Evolutionary conservation across 345 rosid species (phyloP).

Genomic region (Limnanthes douglasii): DNA sequence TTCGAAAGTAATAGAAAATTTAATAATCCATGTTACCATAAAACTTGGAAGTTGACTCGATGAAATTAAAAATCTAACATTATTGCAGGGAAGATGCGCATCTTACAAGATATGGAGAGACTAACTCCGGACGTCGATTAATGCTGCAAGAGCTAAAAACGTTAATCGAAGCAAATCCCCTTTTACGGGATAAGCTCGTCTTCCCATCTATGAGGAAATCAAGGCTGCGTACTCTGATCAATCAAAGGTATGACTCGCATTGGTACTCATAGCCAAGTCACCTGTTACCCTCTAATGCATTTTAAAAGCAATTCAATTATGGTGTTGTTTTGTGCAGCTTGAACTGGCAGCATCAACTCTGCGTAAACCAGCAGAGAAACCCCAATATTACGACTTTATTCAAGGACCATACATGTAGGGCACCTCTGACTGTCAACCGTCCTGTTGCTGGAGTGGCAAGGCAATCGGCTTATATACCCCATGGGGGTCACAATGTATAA

Average conservation of each 20-base stretch:
- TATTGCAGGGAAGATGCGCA: constrained; percentile 64
- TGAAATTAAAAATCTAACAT: too few species aligned
- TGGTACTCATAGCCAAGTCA: constrained; percentile 1
- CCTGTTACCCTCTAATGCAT: too few species aligned
- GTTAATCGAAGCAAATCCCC: constrained; percentile 66
- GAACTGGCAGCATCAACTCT: constrained; percentile 76
- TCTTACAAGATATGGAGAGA: constrained; percentile 58
- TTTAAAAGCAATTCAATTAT: background rate
- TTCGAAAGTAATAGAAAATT: too few species aligned
- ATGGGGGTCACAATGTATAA: constrained; percentile 47
- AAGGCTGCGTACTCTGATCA: constrained; percentile 55
- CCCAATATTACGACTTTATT: constrained; percentile 67
- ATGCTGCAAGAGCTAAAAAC: constrained; percentile 59
- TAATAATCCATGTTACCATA: constrained; percentile 3
- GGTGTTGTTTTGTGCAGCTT: constrained; percentile 32
- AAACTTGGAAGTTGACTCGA: too few species aligned
- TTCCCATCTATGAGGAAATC: constrained; percentile 58
- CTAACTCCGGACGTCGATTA: constrained; percentile 51
- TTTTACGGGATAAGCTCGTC: constrained; percentile 55
- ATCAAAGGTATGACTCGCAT: constrained; percentile 83
- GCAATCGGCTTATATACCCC: constrained; percentile 36
- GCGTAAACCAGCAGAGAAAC: constrained; percentile 57
- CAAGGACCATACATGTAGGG: constrained; percentile 42
- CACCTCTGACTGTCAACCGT: constrained; percentile 42
- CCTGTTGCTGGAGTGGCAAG: constrained; percentile 42